Evolutionary conservation across 2,329 filamentous ascomycete species (phyloP).

Genomic region (Podosphaera fusca): DNA sequence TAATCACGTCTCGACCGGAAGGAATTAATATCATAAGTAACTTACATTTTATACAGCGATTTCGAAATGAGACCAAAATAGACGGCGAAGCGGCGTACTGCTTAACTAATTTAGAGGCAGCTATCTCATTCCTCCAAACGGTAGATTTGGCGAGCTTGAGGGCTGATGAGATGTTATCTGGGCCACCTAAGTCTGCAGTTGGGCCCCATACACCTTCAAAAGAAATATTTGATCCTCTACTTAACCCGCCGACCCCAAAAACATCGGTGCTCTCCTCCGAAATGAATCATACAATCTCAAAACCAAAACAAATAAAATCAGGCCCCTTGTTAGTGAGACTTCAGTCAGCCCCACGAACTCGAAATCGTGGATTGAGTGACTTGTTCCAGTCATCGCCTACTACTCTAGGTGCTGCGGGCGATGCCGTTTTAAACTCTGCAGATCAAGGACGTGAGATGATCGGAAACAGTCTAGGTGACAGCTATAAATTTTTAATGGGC

Average conservation of each 20-base stretch:
- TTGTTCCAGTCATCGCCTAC: slow-evolving; percentile 58
- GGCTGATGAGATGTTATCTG: slow-evolving; percentile 51
- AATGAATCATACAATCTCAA: slow-evolving; percentile 9
- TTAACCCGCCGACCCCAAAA: slow-evolving; percentile 10
- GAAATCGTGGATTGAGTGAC: slow-evolving; percentile 60
- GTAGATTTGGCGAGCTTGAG: slow-evolving; percentile 80
- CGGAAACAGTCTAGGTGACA: slow-evolving; percentile 70
- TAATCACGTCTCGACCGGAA: slow-evolving; percentile 76
- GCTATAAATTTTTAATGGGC: slow-evolving; percentile 81
- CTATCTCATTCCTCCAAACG: slow-evolving; percentile 82
- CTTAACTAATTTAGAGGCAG: slow-evolving; percentile 83
- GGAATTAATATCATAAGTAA: slow-evolving; percentile 82
- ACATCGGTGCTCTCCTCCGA: slow-evolving; percentile 13
- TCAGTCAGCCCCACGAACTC: slow-evolving; percentile 19
- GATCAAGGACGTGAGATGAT: slow-evolving; percentile 87
- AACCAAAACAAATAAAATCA: slow-evolving; percentile 17
- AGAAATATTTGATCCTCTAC: slow-evolving; percentile 10
- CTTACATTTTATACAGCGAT: slow-evolving; percentile 79
- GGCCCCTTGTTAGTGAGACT: slow-evolving; percentile 13
- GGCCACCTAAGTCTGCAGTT: slow-evolving; percentile 34
- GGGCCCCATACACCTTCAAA: slow-evolving; percentile 24
- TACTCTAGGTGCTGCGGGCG: slow-evolving; percentile 59
- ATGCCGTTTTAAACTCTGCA: slow-evolving; percentile 66
- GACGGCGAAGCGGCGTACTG: slow-evolving; percentile 93
- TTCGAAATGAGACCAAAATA: slow-evolving; percentile 64